Percentiles rank a stretch among this genome's conserved stretches.
Conservation (phyloP, 1,284 basidiomycete species). For the Ganoderma meredithae region DNA sequence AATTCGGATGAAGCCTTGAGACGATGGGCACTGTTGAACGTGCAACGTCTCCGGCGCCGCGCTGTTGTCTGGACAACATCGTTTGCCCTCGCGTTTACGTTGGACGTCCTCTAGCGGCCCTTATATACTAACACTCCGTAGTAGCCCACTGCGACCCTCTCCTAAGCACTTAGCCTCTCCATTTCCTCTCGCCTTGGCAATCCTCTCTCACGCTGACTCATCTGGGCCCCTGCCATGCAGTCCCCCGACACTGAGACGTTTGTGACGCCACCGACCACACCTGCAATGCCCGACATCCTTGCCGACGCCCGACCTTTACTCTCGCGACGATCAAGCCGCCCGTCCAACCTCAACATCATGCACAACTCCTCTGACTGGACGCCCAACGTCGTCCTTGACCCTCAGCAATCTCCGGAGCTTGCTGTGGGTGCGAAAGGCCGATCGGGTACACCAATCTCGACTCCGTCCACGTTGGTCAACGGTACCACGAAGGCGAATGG, state of each 20-base stretch:
- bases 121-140: conserved; percentile 10
- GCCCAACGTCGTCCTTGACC: conserved; percentile 43
- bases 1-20: neutral
- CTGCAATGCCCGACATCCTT: conserved; percentile 45
- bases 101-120: neutral
- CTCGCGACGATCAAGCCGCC: conserved; percentile 41
- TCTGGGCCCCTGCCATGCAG: conserved; percentile 26
- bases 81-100: neutral
- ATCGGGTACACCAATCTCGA: conserved; percentile 24
- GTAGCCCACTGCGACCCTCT: neutral
- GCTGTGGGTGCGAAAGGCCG: conserved; percentile 23
- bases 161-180: conserved; percentile 10
- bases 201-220: conserved; percentile 19
- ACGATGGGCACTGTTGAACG: neutral
- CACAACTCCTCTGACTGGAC: conserved; percentile 37
- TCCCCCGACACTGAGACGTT: conserved; percentile 60
- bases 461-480: conserved; percentile 31
- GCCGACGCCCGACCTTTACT: conserved; percentile 44
- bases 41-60: conserved; percentile 1
- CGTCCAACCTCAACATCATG: conserved; percentile 40
- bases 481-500: conserved; percentile 37
- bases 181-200: conserved; percentile 13
- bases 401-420: conserved; percentile 39
- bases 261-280: conserved; percentile 68
- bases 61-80: conserved; percentile 21